Evolutionary conservation across 495 filamentous ascomycete species (phyloP).

Genomic region (Xylaria bambusicola): DNA sequence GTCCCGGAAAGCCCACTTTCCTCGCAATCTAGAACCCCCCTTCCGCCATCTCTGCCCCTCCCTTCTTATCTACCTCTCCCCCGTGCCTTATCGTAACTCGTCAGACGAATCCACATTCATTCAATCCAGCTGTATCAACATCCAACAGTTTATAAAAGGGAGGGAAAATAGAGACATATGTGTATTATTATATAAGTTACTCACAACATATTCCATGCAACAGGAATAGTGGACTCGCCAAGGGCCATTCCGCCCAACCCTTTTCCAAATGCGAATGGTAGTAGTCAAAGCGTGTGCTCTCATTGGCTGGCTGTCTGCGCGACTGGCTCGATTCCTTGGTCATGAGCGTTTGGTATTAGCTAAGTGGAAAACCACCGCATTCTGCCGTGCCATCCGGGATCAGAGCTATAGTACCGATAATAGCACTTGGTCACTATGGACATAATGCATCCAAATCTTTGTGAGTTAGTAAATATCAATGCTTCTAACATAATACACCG

Average conservation of each 20-base stretch:
- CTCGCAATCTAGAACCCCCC: constrained; percentile 7
- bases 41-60: background rate
- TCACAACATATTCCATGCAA: background rate
- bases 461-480: too few relatives aligned
- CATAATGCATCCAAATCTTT: too few relatives aligned
- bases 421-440: too few relatives aligned
- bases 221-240: constrained; percentile 2
- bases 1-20: background rate
- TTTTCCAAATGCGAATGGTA: constrained; percentile 5
- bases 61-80: background rate
- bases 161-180: background rate
- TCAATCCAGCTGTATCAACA: too few relatives aligned
- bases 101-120: too few relatives aligned
- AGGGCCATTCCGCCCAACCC: background rate
- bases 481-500: too few relatives aligned
- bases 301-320: constrained; percentile 1
- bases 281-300: constrained; percentile 1
- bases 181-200: too few relatives aligned
- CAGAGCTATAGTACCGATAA: too few relatives aligned
- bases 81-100: constrained; percentile 11
- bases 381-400: too few relatives aligned
- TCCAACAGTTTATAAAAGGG: background rate
- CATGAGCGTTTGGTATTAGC: background rate
- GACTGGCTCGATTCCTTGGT: background rate
- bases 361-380: background rate